phyloP scores from a whole-genome alignment of 768 basidiomycete genomes.

The Amanita thiersii region DNA sequence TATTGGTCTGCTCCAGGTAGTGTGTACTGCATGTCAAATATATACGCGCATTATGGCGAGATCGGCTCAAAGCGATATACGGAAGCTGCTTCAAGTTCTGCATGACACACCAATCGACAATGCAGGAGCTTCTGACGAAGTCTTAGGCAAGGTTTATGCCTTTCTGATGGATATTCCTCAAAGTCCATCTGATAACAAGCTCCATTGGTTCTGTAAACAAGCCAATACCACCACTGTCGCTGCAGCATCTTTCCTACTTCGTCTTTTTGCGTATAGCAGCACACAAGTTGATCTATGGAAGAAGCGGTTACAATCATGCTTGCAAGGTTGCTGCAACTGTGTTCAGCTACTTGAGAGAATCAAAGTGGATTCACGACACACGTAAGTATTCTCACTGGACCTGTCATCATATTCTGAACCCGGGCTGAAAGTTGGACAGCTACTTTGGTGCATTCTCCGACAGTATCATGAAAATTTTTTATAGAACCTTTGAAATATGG shows the following conservation, averaged over 20 bases:
- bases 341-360: slow-evolving; percentile 56
- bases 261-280: slow-evolving; percentile 72
- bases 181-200: slow-evolving; percentile 23
- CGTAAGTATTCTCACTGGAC: slow-evolving; percentile 46
- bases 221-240: slow-evolving; percentile 48
- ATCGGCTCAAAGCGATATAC: slow-evolving; percentile 23
- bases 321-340: slow-evolving; percentile 63
- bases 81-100: slow-evolving; percentile 42
- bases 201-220: slow-evolving; percentile 80
- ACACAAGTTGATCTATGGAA: slow-evolving; percentile 58
- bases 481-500: slow-evolving; percentile 56
- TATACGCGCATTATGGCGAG: slow-evolving; percentile 4
- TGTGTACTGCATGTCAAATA: no score
- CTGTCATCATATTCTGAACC: background rate
- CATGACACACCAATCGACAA: slow-evolving; percentile 53
- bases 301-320: slow-evolving; percentile 40
- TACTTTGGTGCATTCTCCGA: slow-evolving; percentile 66
- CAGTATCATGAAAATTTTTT: slow-evolving; percentile 47
- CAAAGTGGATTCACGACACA: slow-evolving; percentile 55
- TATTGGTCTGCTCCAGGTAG: no score
- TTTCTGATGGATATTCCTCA: slow-evolving; percentile 44
- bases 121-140: slow-evolving; percentile 34
- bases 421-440: slow-evolving; percentile 27
- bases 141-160: slow-evolving; percentile 41
- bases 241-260: slow-evolving; percentile 74